Percentiles rank a stretch among this genome's conserved stretches.
Conservation (phyloP, 108 stramenopile genomes). For the Fragilariopsis cylindrus region DNA sequence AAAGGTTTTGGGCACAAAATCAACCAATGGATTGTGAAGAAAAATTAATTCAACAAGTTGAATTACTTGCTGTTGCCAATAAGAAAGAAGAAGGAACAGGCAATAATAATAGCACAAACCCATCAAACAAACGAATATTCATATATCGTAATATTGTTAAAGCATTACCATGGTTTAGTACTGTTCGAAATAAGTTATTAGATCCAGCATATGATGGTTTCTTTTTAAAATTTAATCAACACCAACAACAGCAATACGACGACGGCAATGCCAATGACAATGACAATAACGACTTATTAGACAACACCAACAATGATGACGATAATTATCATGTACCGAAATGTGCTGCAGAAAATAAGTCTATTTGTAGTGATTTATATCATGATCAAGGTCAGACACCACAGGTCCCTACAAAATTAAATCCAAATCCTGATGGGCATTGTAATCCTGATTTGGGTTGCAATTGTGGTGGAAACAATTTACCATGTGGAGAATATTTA, state of each 20-base stretch:
- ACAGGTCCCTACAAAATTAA: neutral
- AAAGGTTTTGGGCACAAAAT: neutral
- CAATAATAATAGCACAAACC: neutral
- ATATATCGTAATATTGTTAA: slow-evolving; percentile 18
- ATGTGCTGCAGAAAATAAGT: neutral
- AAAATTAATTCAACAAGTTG: neutral
- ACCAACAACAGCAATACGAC: too few species aligned
- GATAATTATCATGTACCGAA: neutral
- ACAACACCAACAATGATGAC: neutral
- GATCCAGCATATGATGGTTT: slow-evolving; percentile 12
- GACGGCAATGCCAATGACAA: too few species aligned
- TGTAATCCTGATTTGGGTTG: neutral
- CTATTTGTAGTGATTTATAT: neutral
- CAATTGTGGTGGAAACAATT: neutral
- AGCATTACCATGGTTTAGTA: slow-evolving; percentile 12
- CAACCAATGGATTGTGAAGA: slow-evolving; percentile 13
- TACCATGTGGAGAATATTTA: slow-evolving; percentile 6
- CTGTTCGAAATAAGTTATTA: slow-evolving; percentile 7
- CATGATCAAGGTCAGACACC: slow-evolving; percentile 8
- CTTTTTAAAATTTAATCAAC: neutral
- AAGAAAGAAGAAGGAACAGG: neutral
- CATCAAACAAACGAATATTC: neutral
- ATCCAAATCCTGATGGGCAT: neutral
- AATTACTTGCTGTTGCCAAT: neutral
- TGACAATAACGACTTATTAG: too few species aligned